Percentiles rank a stretch among this genome's conserved stretches.
Conservation (phyloP, 2,329 filamentous ascomycete species). For the Epichloe baconii region DNA sequence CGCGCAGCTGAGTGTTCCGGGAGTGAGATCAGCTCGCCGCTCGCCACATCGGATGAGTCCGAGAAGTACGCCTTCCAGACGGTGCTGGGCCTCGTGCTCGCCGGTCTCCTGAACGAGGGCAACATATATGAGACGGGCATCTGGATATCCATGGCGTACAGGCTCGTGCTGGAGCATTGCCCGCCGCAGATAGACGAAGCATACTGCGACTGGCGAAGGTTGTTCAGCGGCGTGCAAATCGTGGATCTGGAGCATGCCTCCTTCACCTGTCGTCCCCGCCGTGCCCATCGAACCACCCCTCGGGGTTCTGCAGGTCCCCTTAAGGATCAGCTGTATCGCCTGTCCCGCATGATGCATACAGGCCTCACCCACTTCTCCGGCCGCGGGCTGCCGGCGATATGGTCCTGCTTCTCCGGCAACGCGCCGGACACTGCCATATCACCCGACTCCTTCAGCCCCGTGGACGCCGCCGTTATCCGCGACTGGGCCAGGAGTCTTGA, state of each 20-base stretch:
- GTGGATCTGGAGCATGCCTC: conserved; percentile 30
- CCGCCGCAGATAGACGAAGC: conserved; percentile 23
- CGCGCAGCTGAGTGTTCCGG: conserved; percentile 24
- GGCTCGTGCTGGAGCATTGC: conserved; percentile 27
- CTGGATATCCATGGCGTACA: conserved; percentile 30
- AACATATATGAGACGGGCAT: conserved; percentile 28
- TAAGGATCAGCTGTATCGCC: conserved; percentile 26
- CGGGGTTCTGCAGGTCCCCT: conserved; percentile 20
- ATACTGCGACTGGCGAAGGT: conserved; percentile 26
- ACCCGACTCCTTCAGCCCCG: conserved; percentile 21
- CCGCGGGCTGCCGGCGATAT: conserved; percentile 28
- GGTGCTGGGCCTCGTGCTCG: conserved; percentile 27
- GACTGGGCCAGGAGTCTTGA: conserved; percentile 29
- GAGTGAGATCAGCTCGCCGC: conserved; percentile 14
- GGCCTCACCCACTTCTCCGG: conserved; percentile 29
- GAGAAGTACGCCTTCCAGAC: conserved; percentile 30
- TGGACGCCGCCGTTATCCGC: conserved; percentile 27
- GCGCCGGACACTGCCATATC: conserved; percentile 8
- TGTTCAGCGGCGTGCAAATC: conserved; percentile 27
- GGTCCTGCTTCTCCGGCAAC: conserved; percentile 24
- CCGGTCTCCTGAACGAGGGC: conserved; percentile 27
- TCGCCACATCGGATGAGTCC: conserved; percentile 10
- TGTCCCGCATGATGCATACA: conserved; percentile 32
- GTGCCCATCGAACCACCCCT: conserved; percentile 27
- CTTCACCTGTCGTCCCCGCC: conserved; percentile 26